Evolutionary conservation across 148 eudicot species (phyloP).

Genomic region (Cornus controversa): DNA sequence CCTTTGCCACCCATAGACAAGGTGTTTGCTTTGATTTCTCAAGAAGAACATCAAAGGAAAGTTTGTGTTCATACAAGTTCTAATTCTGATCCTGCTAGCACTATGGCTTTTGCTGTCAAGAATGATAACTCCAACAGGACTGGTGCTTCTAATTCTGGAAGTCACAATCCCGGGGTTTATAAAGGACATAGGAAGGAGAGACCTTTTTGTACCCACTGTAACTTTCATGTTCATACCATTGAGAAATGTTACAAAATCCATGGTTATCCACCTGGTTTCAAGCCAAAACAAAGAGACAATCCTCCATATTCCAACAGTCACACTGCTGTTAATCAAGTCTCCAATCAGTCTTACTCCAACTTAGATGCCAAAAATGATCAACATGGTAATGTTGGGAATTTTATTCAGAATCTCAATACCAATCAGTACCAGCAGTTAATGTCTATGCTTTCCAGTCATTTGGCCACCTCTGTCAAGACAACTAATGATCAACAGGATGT

Average conservation of each 20-base stretch:
- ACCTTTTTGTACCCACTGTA: neutral
- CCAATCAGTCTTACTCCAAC: no score
- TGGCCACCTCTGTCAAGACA: no score
- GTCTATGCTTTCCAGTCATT: neutral
- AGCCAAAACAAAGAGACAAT: no score
- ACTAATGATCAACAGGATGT: no score
- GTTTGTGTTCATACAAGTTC: neutral
- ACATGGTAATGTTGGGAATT: no score
- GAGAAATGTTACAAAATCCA: neutral
- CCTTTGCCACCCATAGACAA: neutral
- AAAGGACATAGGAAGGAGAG: slow-evolving; percentile 1
- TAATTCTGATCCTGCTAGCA: neutral
- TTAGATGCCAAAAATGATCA: no score
- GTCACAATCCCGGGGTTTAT: no score
- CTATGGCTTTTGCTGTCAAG: neutral
- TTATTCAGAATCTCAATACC: neutral
- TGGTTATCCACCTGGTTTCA: no score
- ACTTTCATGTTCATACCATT: neutral
- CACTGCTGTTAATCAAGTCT: no score
- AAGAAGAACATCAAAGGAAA: neutral
- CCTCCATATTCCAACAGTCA: no score
- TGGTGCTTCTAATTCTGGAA: no score
- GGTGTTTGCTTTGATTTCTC: no score
- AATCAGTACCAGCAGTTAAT: neutral
- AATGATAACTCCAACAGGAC: neutral